Evolutionary conservation across 495 filamentous ascomycete genomes (phyloP), one percentile per base, ranked within the genome.

Genomic region (Xylaria bambusicola): DNA sequence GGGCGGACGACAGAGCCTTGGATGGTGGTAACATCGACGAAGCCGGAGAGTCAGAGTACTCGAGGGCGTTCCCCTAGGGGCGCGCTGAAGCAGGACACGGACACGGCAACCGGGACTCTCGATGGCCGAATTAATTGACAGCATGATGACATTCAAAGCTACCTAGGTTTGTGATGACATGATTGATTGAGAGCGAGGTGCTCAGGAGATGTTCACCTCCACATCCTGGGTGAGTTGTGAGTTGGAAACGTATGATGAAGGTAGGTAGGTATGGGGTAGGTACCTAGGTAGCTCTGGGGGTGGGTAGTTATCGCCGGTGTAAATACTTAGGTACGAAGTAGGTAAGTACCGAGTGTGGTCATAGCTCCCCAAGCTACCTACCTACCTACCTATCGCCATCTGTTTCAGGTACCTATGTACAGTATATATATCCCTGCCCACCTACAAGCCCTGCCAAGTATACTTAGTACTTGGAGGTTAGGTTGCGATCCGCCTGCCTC

Each of bases 21-120:
- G 57, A 35, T 21, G 18, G n/a, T 38, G 23, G 20, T 58, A 59
- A 17, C 13, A 56, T 61, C 58, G 62, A 61, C 47, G 58, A 35
- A 66, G 48, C 56, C 52, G 58, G 24, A 61, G 44, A 35, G 55
- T 62, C 27, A 66, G 23, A 21, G 65, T 58, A 21, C 56, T 62
- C 49, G 58, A 66, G 46, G 47, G 52, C 8, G 56, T 62, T 62
- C 61, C 61, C 52, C 27, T 62, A 6, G 63, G 56, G 6, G 65
- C 46, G 10, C 23, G 57, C 29, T 48, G 45, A 47, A 54, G 48
- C 42, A 65, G 44, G 36, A 49, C 45, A 47, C 29, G 44, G 36
- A 49, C 45, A 47, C 29, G 52, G 33, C 46, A 52, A 17, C 60
- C 51, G 54, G 55, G 42, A 38, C 52, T 40, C 10, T 59, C 44